A percentile compares a stretch with the other conserved stretches of the same genome.
Conservation (phyloP, 805 yeast genomes). For the Candida krabiensis region DNA sequence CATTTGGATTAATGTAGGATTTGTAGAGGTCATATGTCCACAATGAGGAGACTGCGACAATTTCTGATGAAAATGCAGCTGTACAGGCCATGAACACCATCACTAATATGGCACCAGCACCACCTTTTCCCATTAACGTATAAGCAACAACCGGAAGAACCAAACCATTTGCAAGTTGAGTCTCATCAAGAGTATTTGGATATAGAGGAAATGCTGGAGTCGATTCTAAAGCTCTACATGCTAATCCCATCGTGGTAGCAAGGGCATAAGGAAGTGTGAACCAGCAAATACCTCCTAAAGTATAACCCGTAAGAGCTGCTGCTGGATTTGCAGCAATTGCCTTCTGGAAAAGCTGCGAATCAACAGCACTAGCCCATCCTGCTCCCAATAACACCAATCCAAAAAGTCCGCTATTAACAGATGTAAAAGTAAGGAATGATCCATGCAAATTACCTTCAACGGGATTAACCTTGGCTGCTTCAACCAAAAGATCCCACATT, state of each 20-base stretch:
- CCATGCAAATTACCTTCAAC: slow-evolving; percentile 22
- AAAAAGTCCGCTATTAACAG: slow-evolving; percentile 29
- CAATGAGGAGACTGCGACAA: slow-evolving; percentile 51
- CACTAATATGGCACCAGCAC: slow-evolving; percentile 47
- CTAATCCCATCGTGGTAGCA: slow-evolving; percentile 38
- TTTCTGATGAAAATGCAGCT: slow-evolving; percentile 56
- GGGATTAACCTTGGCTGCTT: slow-evolving; percentile 24
- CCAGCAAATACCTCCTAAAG: slow-evolving; percentile 49
- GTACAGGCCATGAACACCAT: slow-evolving; percentile 55
- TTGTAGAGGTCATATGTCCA: slow-evolving; percentile 52
- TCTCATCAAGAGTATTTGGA: slow-evolving; percentile 34
- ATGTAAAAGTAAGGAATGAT: slow-evolving; percentile 27
- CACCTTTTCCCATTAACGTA: slow-evolving; percentile 51
- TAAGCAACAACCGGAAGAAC: slow-evolving; percentile 53
- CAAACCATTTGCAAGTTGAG: slow-evolving; percentile 47
- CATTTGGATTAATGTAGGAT: slow-evolving; percentile 49
- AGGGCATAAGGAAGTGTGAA: slow-evolving; percentile 41
- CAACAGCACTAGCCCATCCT: slow-evolving; percentile 36
- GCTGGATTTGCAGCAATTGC: slow-evolving; percentile 45
- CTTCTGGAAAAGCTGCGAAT: slow-evolving; percentile 34
- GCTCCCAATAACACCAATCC: slow-evolving; percentile 35
- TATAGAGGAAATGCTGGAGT: slow-evolving; percentile 25
- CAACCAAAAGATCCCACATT: slow-evolving; percentile 33
- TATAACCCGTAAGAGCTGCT: slow-evolving; percentile 41
- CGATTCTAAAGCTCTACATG: slow-evolving; percentile 36